Conservation (phyloP, 768 basidiomycete genomes). For the Brasilioporus rufonigricans region DNA sequence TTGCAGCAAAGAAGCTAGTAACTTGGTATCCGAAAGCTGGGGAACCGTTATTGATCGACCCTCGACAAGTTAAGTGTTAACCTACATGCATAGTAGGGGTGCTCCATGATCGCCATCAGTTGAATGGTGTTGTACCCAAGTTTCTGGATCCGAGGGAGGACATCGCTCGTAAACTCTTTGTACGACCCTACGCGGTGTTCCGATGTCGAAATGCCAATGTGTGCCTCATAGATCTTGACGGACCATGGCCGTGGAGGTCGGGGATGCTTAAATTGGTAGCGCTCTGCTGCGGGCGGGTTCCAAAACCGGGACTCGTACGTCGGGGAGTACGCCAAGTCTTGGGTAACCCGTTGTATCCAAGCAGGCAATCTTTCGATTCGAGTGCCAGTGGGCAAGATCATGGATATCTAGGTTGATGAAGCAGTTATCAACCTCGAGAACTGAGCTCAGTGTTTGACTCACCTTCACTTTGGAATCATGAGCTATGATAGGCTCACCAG, state of each 20-base stretch:
- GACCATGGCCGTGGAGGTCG: constrained; percentile 65
- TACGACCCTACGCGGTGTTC: constrained; percentile 90
- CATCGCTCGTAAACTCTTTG: constrained; percentile 87
- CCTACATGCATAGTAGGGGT: constrained; percentile 96
- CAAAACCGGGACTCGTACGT: constrained; percentile 98
- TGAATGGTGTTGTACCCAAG: constrained; percentile 97
- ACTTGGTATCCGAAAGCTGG: constrained; percentile 98
- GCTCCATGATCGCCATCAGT: constrained; percentile 98
- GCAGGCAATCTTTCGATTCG: constrained; percentile 91
- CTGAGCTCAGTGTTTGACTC: constrained; percentile 12
- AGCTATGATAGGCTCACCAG: constrained; percentile 78
- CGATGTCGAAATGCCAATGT: constrained; percentile 93
- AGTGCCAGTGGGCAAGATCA: constrained; percentile 74
- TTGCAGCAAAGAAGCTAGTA: constrained; percentile 95
- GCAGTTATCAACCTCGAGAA: neutral
- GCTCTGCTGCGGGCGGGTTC: constrained; percentile 79
- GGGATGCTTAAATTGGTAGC: constrained; percentile 80
- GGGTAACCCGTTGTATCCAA: constrained; percentile 95
- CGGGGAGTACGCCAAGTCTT: constrained; percentile 85
- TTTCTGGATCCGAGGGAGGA: constrained; percentile 83
- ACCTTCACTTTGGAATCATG: constrained; percentile 97
- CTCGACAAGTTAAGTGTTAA: constrained; percentile 6
- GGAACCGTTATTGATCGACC: neutral
- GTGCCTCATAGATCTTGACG: constrained; percentile 91
- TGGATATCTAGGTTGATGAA: constrained; percentile 67